Percentiles rank a stretch among this genome's conserved stretches.
phyloP scores from a whole-genome alignment of 2,329 filamentous ascomycete species.

The Rhynchosporium graminicola region DNA sequence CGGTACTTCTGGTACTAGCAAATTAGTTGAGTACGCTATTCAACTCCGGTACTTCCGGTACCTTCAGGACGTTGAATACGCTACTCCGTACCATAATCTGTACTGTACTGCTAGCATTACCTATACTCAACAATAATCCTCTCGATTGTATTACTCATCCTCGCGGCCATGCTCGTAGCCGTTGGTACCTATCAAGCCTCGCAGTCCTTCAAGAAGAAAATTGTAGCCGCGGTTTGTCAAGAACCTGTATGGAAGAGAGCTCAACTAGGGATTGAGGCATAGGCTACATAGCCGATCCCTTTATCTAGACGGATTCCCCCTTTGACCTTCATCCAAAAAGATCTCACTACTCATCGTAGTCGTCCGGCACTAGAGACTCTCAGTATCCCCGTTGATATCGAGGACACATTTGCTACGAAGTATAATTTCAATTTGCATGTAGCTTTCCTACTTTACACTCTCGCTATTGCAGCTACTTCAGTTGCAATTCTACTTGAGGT shows the following conservation, averaged over 20 bases:
- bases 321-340: not conserved
- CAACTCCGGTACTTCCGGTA: too few species aligned
- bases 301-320: slow-evolving; percentile 16
- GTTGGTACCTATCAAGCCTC: slow-evolving; percentile 9
- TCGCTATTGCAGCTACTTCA: slow-evolving; percentile 1
- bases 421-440: slow-evolving; percentile 13
- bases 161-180: slow-evolving; percentile 16
- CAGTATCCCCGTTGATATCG: slow-evolving; percentile 9
- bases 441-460: slow-evolving; percentile 19
- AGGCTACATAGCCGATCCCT: not conserved
- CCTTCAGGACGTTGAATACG: too few species aligned
- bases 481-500: not conserved
- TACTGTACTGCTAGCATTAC: too few species aligned
- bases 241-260: not conserved
- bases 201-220: not conserved
- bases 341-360: slow-evolving; percentile 2
- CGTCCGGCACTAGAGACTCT: slow-evolving; percentile 14
- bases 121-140: too few species aligned
- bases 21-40: too few species aligned
- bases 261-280: not conserved
- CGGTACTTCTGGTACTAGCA: too few species aligned
- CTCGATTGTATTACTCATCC: slow-evolving; percentile 3
- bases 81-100: too few species aligned
- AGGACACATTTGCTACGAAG: slow-evolving; percentile 1
- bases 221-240: not conserved